Conservation (phyloP, 2,329 filamentous ascomycete species). For the Xylaria sp. region DNA sequence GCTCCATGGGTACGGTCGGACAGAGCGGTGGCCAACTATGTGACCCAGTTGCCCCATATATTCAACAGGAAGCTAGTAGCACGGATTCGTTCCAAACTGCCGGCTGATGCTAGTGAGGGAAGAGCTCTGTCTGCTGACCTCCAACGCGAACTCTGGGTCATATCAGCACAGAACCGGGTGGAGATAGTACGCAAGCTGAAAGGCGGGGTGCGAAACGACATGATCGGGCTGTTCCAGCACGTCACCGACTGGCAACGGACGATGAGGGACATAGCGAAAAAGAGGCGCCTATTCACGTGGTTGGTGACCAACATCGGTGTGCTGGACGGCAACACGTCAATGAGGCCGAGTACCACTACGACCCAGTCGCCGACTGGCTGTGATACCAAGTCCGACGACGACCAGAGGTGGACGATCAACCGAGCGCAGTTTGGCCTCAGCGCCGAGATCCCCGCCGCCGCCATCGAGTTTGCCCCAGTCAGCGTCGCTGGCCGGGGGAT, state of each 20-base stretch:
- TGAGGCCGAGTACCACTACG: neutral
- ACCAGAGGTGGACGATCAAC: constrained; percentile 27
- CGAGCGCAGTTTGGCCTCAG: constrained; percentile 31
- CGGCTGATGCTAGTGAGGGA: neutral
- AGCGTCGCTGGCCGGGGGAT: constrained; percentile 27
- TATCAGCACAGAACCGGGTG: constrained; percentile 35
- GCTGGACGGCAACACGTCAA: constrained; percentile 32
- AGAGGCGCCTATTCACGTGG: constrained; percentile 42
- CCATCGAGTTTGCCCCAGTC: constrained; percentile 23
- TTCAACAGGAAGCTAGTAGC: constrained; percentile 27
- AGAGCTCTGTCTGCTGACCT: constrained; percentile 19
- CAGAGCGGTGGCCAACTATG: constrained; percentile 30
- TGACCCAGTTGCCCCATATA: constrained; percentile 28
- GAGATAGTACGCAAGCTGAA: constrained; percentile 41
- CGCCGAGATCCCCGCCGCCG: constrained; percentile 28
- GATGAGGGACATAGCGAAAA: constrained; percentile 38
- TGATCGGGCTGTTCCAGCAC: constrained; percentile 42
- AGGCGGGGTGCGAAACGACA: constrained; percentile 40
- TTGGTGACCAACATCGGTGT: constrained; percentile 45
- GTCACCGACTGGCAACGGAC: constrained; percentile 43
- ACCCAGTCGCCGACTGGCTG: neutral
- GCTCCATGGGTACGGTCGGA: constrained; percentile 17
- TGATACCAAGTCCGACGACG: neutral
- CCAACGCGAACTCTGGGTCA: constrained; percentile 22
- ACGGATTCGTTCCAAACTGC: constrained; percentile 17